A percentile compares a stretch with the other conserved stretches of the same genome.
These are phyloP conservation scores for Melampsora americana DNA, from an alignment of 1,284 basidiomycete genomes.

Conservation along the genomic window DNA sequence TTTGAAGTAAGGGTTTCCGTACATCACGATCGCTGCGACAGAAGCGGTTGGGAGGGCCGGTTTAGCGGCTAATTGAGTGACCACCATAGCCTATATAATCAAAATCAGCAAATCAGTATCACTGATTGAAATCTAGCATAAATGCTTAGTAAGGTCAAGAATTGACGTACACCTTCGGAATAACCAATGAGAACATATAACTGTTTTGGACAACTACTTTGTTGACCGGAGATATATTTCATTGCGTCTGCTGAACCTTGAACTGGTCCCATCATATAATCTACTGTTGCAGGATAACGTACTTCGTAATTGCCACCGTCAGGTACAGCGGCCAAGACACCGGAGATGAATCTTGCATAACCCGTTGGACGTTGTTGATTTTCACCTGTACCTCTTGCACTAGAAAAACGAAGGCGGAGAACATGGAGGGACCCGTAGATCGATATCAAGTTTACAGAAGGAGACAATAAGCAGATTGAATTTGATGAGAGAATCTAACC, in stretches of 20 bases:
- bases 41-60: not conserved
- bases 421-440: not conserved
- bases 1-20: slow-evolving; percentile 30
- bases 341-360: slow-evolving; percentile 19
- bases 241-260: slow-evolving; percentile 12
- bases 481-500: not conserved
- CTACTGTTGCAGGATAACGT: not conserved
- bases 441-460: no score
- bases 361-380: not conserved
- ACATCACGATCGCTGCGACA: slow-evolving; percentile 16
- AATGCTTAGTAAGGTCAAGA: no score
- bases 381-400: slow-evolving; percentile 23
- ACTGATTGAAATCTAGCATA: no score
- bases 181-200: slow-evolving; percentile 37
- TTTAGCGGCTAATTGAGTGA: not conserved
- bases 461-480: no score
- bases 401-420: not conserved
- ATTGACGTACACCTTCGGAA: no score
- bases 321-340: not conserved
- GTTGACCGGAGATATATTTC: not conserved
- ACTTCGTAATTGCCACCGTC: slow-evolving; percentile 16
- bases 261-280: slow-evolving; percentile 13
- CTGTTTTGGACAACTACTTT: slow-evolving; percentile 9
- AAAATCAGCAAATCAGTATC: no score
- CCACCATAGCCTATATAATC: slow-evolving; percentile 25